phyloP scores from a whole-genome alignment of 73 alveolate genomes.

The Strombidium stylifer region DNA sequence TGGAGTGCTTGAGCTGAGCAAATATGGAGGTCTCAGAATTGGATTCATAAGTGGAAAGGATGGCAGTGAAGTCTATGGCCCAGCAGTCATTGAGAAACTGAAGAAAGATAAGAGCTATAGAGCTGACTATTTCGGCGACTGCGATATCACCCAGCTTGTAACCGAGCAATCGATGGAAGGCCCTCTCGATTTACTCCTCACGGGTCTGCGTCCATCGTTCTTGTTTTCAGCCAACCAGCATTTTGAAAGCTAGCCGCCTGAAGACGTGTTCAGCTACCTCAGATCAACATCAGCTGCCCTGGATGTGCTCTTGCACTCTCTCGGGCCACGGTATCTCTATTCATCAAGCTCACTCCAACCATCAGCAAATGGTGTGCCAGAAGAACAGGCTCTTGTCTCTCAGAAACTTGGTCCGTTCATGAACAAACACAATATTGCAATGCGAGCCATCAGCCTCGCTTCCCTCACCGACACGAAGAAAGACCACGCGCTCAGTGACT shows the following conservation, averaged over 20 bases:
- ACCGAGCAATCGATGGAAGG: slow-evolving; percentile 3
- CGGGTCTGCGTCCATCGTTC: slow-evolving; percentile 55
- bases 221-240: slow-evolving; percentile 12
- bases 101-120: not conserved
- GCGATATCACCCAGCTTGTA: slow-evolving; percentile 13
- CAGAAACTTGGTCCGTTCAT: slow-evolving; percentile 25
- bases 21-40: slow-evolving; percentile 58
- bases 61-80: slow-evolving; percentile 15
- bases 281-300: slow-evolving; percentile 21
- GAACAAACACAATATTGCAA: not conserved
- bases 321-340: slow-evolving; percentile 41
- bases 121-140: slow-evolving; percentile 1
- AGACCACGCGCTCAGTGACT: slow-evolving; percentile 4
- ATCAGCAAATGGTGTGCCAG: no score
- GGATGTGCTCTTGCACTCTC: not conserved
- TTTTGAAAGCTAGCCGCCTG: slow-evolving; percentile 1
- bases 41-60: slow-evolving; percentile 50
- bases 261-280: not conserved
- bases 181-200: slow-evolving; percentile 32
- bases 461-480: slow-evolving; percentile 27
- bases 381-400: no score
- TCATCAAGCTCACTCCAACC: slow-evolving; percentile 37
- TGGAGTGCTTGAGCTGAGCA: slow-evolving; percentile 28
- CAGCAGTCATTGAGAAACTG: not conserved
- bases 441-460: slow-evolving; percentile 39